A percentile compares a stretch with the other conserved stretches of the same genome.
phyloP scores from a whole-genome alignment of 352 stramenopile species.

The Globisporangium paroecandrum region DNA sequence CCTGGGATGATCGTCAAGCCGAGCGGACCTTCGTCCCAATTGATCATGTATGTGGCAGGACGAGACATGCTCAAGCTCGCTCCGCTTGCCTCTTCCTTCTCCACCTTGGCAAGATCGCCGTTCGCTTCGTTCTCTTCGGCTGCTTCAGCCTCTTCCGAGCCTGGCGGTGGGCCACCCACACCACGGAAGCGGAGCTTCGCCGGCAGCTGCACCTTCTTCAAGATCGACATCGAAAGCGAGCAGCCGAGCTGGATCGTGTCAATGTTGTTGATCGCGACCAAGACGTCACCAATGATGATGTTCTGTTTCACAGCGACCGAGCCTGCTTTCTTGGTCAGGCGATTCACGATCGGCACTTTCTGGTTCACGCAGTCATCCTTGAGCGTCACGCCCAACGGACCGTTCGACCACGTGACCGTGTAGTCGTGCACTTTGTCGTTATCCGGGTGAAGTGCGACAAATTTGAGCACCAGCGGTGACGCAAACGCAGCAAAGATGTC shows the following conservation, averaged over 20 bases:
- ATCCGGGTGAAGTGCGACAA: constrained; percentile 49
- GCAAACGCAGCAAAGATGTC: constrained; percentile 72
- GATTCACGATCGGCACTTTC: constrained; percentile 86
- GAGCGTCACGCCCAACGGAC: constrained; percentile 75
- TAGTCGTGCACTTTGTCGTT: constrained; percentile 81
- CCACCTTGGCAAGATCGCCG: constrained; percentile 25
- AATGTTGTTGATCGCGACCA: constrained; percentile 89
- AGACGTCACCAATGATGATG: constrained; percentile 81
- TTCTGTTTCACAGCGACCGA: constrained; percentile 88
- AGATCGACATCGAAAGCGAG: constrained; percentile 85
- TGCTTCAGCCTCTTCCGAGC: constrained; percentile 23
- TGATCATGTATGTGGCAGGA: constrained; percentile 65
- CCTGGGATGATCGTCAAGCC: constrained; percentile 85
- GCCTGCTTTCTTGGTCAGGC: constrained; percentile 80
- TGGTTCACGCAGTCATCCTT: constrained; percentile 84
- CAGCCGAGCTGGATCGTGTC: constrained; percentile 86
- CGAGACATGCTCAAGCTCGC: constrained; percentile 48
- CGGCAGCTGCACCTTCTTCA: constrained; percentile 86
- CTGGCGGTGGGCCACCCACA: constrained; percentile 55
- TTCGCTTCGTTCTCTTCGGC: constrained; percentile 18
- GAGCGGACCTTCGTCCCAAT: constrained; percentile 78
- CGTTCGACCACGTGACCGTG: constrained; percentile 86
- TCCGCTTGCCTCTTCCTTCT: constrained; percentile 22
- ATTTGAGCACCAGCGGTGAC: constrained; percentile 84
- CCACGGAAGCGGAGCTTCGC: constrained; percentile 82